These are phyloP conservation scores for Solanum hybrid DNA, from an alignment of 305 asterid species.

Conservation along the genomic window DNA sequence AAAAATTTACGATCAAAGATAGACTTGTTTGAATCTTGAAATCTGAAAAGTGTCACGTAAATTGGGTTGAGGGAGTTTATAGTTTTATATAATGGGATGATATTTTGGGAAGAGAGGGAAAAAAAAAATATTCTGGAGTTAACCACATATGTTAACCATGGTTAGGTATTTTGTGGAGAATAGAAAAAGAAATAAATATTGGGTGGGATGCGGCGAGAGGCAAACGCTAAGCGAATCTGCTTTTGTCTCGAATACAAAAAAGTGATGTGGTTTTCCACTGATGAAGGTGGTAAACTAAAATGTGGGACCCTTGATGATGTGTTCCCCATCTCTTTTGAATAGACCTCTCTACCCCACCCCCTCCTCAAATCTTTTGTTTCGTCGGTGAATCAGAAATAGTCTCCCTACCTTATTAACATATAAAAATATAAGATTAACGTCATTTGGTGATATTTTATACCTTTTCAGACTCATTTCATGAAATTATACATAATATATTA, in stretches of 20 bases:
- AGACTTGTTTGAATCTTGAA: too few relatives aligned
- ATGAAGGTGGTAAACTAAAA: conserved; percentile 22
- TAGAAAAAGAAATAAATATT: background rate
- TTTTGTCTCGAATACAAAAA: background rate
- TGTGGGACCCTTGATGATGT: conserved; percentile 27
- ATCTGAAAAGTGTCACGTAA: too few relatives aligned
- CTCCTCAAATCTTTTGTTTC: background rate
- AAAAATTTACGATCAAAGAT: too few relatives aligned
- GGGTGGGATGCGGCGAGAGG: conserved; percentile 5
- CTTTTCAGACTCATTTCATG: background rate
- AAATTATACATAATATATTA: background rate
- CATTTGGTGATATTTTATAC: too few relatives aligned
- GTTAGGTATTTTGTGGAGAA: background rate
- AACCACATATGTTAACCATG: conserved; percentile 1
- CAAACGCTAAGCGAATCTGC: background rate
- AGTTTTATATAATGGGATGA: background rate
- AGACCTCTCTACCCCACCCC: background rate
- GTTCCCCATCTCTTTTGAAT: conserved; percentile 9
- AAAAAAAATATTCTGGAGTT: background rate
- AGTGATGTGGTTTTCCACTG: conserved; percentile 37
- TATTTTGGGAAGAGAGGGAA: background rate
- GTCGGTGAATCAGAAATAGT: background rate
- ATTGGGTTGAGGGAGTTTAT: too few relatives aligned
- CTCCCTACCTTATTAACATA: background rate
- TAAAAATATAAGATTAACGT: background rate